phyloP scores from a whole-genome alignment of 148 eudicot species.

The Cornus florida region DNA sequence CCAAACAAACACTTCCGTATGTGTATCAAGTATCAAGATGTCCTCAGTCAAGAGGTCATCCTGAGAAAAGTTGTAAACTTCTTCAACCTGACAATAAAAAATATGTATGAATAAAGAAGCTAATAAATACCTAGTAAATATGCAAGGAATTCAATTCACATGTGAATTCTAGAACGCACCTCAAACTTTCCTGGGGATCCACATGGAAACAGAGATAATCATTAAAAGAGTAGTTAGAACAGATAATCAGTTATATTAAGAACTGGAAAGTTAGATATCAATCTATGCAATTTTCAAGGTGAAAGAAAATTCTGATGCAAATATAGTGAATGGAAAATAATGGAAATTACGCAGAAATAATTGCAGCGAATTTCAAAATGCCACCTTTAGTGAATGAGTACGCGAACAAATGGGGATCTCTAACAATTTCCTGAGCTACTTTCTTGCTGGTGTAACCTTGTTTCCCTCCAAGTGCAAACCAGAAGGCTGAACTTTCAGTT shows the following conservation, averaged over 20 bases:
- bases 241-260: not conserved
- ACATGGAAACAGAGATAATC: slow-evolving; percentile 25
- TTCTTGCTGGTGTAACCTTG: slow-evolving; percentile 78
- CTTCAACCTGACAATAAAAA: slow-evolving; percentile 65
- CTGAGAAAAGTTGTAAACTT: slow-evolving; percentile 88
- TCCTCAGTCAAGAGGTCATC: slow-evolving; percentile 98
- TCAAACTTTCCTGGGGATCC: slow-evolving; percentile 78
- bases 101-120: not conserved
- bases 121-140: not conserved
- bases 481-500: slow-evolving; percentile 91
- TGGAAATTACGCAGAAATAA: not conserved
- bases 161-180: slow-evolving; percentile 45
- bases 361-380: slow-evolving; percentile 12
- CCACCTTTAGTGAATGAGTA: slow-evolving; percentile 70
- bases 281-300: not conserved
- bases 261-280: not conserved
- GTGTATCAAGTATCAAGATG: slow-evolving; percentile 89
- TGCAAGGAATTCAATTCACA: not conserved
- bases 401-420: slow-evolving; percentile 91
- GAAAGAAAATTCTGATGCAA: not conserved
- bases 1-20: slow-evolving; percentile 94
- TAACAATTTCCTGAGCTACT: slow-evolving; percentile 58
- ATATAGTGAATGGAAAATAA: not conserved
- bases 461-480: slow-evolving; percentile 97
- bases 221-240: slow-evolving; percentile 32